Base-by-base conservation (phyloP, 2,329 filamentous ascomycete genomes). In the Byssothecium circinans region DNA sequence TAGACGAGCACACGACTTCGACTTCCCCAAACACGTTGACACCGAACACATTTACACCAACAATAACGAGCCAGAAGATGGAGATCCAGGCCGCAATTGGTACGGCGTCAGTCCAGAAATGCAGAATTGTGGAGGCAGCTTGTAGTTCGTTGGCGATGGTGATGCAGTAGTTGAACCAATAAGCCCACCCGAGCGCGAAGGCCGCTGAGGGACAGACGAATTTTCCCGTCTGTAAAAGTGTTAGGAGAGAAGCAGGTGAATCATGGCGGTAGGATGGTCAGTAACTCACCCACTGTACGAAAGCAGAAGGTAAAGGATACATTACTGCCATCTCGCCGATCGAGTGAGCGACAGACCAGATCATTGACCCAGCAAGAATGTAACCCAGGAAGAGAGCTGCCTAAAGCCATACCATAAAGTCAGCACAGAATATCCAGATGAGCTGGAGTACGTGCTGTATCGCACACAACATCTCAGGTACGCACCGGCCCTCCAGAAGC, bases 381-480 rank as follows among this genome's bases (percentile, higher is more conserved):
- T 76, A 78, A 11, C 74, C 74, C 17, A 78, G 58, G 45, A 78
- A 72, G 45, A 78, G n/a, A n/a, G n/a, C n/a, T n/a, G n/a, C n/a
- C n/a, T n/a, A n/a, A n/a, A n/a, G n/a, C n/a, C n/a, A n/a, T n/a
- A n/a, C n/a, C n/a, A n/a, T n/a, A n/a, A n/a, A n/a, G n/a, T n/a
- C n/a, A n/a, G n/a, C n/a, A n/a, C n/a, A n/a, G n/a, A n/a, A n/a
- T n/a, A n/a, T n/a, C n/a, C n/a, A n/a, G n/a, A n/a, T n/a, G n/a
- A n/a, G n/a, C n/a, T n/a, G n/a, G n/a, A n/a, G n/a, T n/a, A n/a
- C n/a, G n/a, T n/a, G n/a, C n/a, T n/a, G n/a, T n/a, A n/a, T n/a
- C n/a, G n/a, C n/a, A n/a, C n/a, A n/a, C n/a, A n/a, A n/a, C n/a
- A n/a, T n/a, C n/a, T n/a, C n/a, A n/a, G n/a, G n/a, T 68, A 49